Percentiles rank a stretch among this genome's conserved stretches.
These are phyloP conservation scores for Prunus armeniaca DNA, from an alignment of 306 rosid species.

Conservation along the genomic window DNA sequence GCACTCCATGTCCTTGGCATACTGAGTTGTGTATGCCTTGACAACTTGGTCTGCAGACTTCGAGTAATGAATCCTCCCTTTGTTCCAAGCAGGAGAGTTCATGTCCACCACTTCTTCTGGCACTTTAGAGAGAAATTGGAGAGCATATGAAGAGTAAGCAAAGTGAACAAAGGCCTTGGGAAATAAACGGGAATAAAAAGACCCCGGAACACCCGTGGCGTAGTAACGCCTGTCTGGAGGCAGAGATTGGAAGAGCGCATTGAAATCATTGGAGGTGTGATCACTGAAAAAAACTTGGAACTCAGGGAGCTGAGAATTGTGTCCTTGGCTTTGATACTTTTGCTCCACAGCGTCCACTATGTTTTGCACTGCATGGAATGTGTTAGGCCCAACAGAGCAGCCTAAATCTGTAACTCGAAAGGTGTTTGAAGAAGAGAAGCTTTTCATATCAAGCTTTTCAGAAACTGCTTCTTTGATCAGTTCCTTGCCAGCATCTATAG, in stretches of 20 bases:
- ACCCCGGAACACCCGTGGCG: constrained; percentile 21
- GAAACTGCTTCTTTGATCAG: constrained; percentile 19
- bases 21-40: constrained; percentile 21
- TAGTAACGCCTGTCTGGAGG: constrained; percentile 15
- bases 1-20: constrained; percentile 17
- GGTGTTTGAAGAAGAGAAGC: constrained; percentile 11
- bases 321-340: constrained; percentile 12
- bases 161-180: constrained; percentile 27
- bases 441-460: constrained; percentile 17
- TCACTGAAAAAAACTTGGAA: constrained; percentile 28
- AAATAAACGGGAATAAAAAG: constrained; percentile 19
- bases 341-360: constrained; percentile 25
- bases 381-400: constrained; percentile 44
- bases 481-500: constrained; percentile 5
- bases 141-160: constrained; percentile 19
- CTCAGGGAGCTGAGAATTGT: constrained; percentile 6
- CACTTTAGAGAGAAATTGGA: constrained; percentile 18
- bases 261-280: constrained; percentile 24
- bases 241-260: constrained; percentile 19
- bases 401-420: constrained; percentile 38
- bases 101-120: constrained; percentile 16
- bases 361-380: constrained; percentile 33
- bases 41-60: constrained; percentile 16
- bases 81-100: constrained; percentile 23
- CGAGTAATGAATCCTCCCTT: constrained; percentile 13